Conservation (phyloP, 805 yeast genomes). For the Suhomyces vadensis region DNA sequence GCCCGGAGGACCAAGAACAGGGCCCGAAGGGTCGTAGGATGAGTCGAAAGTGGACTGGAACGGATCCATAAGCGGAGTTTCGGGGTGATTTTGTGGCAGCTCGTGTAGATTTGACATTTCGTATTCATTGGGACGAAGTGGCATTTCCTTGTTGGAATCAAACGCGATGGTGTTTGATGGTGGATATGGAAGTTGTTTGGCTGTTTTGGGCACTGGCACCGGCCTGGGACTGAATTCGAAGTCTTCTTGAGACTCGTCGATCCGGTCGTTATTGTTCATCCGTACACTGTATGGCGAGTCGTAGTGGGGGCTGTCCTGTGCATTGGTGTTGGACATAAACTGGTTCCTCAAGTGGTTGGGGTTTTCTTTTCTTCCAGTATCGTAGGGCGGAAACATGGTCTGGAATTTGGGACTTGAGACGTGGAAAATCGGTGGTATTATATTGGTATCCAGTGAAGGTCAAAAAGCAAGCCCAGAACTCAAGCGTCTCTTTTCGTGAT, state of each 20-base stretch:
- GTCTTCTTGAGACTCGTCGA: slow-evolving; percentile 7
- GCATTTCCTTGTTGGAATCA: slow-evolving; percentile 4
- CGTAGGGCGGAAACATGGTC: slow-evolving; percentile 3
- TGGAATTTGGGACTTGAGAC: background rate
- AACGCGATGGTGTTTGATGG: background rate
- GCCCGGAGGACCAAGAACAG: too few relatives aligned
- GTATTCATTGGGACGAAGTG: slow-evolving; percentile 10
- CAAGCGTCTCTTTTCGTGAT: too few relatives aligned
- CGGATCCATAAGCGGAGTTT: slow-evolving; percentile 8
- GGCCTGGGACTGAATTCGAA: background rate
- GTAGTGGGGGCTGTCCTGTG: slow-evolving; percentile 12
- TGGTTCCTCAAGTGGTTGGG: slow-evolving; percentile 10
- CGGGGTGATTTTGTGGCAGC: background rate
- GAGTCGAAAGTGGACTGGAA: slow-evolving; percentile 8
- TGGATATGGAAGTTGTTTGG: slow-evolving; percentile 5
- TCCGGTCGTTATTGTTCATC: background rate
- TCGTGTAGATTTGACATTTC: slow-evolving; percentile 7
- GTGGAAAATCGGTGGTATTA: too few relatives aligned
- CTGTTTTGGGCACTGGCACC: background rate
- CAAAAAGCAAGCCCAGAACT: too few relatives aligned
- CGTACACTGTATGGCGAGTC: background rate
- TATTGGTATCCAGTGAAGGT: too few relatives aligned
- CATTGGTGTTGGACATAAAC: slow-evolving; percentile 20
- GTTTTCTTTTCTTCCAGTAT: background rate
- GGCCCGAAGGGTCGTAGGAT: background rate